Conservation (phyloP, 2,329 filamentous ascomycete genomes). For the Lasiodiplodia theobromae region DNA sequence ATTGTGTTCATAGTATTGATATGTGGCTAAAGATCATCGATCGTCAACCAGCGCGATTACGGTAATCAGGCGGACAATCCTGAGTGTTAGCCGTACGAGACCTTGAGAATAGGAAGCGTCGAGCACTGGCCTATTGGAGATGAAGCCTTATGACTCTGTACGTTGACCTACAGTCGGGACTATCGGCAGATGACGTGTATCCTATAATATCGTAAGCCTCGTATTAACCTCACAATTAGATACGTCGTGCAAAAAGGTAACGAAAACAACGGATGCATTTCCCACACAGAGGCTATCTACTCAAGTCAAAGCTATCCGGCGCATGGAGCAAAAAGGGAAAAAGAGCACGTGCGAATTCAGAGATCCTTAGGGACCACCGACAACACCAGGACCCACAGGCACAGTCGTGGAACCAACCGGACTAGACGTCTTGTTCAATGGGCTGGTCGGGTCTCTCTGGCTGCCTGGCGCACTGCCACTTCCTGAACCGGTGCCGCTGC, state of each 20-base stretch:
- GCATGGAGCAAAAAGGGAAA: conserved; percentile 6
- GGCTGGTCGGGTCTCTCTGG: conserved; percentile 49
- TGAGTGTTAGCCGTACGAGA: not conserved
- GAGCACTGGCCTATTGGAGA: not conserved
- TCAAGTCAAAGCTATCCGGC: conserved; percentile 10
- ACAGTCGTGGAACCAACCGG: conserved; percentile 18
- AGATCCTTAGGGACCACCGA: conserved; percentile 8
- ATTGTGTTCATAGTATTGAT: too few species aligned
- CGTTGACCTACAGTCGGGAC: not conserved
- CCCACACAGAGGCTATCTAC: conserved; percentile 27
- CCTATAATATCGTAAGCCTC: not conserved
- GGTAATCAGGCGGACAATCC: not conserved
- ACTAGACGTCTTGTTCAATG: conserved; percentile 34
- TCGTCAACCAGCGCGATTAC: not conserved
- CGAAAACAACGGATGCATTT: conserved; percentile 29
- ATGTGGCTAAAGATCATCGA: not conserved
- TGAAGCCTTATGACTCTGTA: not conserved
- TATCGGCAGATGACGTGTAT: conserved; percentile 2
- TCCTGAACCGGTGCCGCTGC: conserved; percentile 51
- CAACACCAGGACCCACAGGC: conserved; percentile 19
- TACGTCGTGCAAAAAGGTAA: conserved; percentile 4
- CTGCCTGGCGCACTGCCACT: conserved; percentile 44
- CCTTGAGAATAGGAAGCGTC: not conserved
- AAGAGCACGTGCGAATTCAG: not conserved
- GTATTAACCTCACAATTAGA: not conserved